These are phyloP conservation scores for Ophiostoma sp. DNA, from an alignment of 2,329 filamentous ascomycete species.

Conservation along the genomic window DNA sequence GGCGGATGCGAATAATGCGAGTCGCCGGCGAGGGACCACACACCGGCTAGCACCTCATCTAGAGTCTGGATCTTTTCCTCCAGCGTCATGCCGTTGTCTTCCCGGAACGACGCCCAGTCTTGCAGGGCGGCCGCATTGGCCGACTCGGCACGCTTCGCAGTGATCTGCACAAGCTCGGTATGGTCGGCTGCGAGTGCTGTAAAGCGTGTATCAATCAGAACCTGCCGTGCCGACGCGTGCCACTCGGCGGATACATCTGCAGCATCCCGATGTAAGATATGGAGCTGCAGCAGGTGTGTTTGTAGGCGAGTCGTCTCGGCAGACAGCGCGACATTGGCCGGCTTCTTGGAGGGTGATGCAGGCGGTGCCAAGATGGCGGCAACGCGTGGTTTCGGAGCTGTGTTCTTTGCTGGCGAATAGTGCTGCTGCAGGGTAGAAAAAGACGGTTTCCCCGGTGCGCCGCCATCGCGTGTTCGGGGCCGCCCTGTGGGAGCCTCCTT, in stretches of 20 bases:
- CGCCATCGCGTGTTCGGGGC: conserved; percentile 19
- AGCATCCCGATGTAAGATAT: conserved; percentile 56
- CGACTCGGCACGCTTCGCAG: conserved; percentile 43
- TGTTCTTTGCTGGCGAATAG: conserved; percentile 58
- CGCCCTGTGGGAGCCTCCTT: background rate
- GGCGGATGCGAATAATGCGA: background rate
- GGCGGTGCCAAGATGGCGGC: conserved; percentile 53
- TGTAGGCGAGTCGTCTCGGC: conserved; percentile 56
- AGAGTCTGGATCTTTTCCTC: conserved; percentile 55
- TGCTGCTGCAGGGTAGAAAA: conserved; percentile 63
- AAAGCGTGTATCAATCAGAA: conserved; percentile 44
- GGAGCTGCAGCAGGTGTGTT: conserved; percentile 60
- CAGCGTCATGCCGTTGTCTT: conserved; percentile 26
- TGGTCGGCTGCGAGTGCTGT: conserved; percentile 35
- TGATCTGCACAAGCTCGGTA: conserved; percentile 32
- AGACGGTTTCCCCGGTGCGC: conserved; percentile 38
- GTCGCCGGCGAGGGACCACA: conserved; percentile 45
- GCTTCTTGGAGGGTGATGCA: conserved; percentile 56
- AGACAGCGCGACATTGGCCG: conserved; percentile 54
- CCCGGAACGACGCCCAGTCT: conserved; percentile 40
- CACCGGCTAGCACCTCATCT: conserved; percentile 50
- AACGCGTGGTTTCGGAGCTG: conserved; percentile 57
- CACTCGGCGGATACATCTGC: conserved; percentile 41
- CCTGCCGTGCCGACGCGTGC: conserved; percentile 49
- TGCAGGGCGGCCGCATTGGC: conserved; percentile 49